Evolutionary conservation across 2,329 filamentous ascomycete species (phyloP), one percentile per base, ranked within the genome.

Genomic region (Pseudocercospora fuligena): DNA sequence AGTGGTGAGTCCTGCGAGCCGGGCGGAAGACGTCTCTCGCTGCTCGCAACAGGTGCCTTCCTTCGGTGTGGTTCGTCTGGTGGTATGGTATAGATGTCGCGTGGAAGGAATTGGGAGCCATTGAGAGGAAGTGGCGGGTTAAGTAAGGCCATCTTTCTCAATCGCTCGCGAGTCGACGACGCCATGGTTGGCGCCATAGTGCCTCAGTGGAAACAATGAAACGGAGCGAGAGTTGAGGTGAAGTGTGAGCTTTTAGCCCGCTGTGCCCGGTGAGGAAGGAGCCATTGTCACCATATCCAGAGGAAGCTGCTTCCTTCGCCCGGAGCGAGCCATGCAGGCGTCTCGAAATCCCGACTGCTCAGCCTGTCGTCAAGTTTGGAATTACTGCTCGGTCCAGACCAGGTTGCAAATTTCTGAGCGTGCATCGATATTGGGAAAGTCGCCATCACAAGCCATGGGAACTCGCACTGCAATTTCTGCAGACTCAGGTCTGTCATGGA

Each of bases 1-100:
- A 77, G 64, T 25, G 72, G 73, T 1, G 75, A 73, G 36, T 76
- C 74, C 8, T 75, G 72, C 49, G 73, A 63, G 25, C 69, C 68
- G n/a, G 65, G 64, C n/a, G 66, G 9, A 2, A 14, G n/a, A 21
- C 56, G 56, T 40, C 56, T 36, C 19, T 43, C 33, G 19, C 56
- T 43, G 56, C 56, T 58, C 19, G 56, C 33, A 19, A 58, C 56
- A 11, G 56, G 56, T 58, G 56, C 56, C n/a, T 58, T 43, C 6
- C 56, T 56, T 16, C 16, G 11, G 5, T 6, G 27, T 14, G 23
- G 31, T 23, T 23, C 40, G n/a, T 43, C 40, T 19, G 40, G 5
- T n/a, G 40, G 5, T 43, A 43, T 43, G 16, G 40, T 43, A 43
- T 43, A 43, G 5, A 43, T 19, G 40, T 43, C 40, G 40, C 40